A percentile compares a stretch with the other conserved stretches of the same genome.
Evolutionary conservation across 2,329 filamentous ascomycete genomes (phyloP).

Genomic region (Paecilomyces variotii): DNA sequence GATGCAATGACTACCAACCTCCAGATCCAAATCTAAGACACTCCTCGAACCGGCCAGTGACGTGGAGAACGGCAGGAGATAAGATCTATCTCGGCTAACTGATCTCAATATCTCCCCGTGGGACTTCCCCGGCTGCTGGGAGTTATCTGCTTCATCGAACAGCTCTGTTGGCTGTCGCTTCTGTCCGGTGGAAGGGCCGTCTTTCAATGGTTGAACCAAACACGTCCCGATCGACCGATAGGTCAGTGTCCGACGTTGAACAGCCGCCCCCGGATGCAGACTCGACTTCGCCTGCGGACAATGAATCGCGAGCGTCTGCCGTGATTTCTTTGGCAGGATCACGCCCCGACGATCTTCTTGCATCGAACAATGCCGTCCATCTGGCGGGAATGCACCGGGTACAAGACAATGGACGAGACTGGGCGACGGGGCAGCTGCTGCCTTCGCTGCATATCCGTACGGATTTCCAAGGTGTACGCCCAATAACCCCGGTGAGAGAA

Average conservation of each 20-base stretch:
- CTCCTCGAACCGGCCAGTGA: not conserved
- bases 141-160: not conserved
- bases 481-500: constrained; percentile 22
- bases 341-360: not conserved
- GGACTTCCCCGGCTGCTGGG: not conserved
- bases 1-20: not conserved
- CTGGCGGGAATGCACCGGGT: constrained; percentile 1
- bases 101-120: not conserved
- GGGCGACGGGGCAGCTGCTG: constrained; percentile 7
- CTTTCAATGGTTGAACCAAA: constrained; percentile 18
- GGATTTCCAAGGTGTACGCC: constrained; percentile 18
- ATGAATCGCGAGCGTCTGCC: constrained; percentile 6
- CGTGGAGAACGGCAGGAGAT: not conserved
- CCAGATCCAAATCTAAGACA: not conserved
- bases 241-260: constrained; percentile 11
- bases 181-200: not conserved
- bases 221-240: constrained; percentile 14
- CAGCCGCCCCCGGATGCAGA: constrained; percentile 13
- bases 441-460: constrained; percentile 30
- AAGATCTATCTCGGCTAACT: not conserved
- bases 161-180: not conserved
- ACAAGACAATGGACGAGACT: not conserved
- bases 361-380: not conserved
- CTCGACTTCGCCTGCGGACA: constrained; percentile 10
- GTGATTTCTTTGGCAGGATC: not conserved